These are phyloP conservation scores for Penicillium maclennaniae DNA, from an alignment of 495 filamentous ascomycete species.

Conservation along the genomic window DNA sequence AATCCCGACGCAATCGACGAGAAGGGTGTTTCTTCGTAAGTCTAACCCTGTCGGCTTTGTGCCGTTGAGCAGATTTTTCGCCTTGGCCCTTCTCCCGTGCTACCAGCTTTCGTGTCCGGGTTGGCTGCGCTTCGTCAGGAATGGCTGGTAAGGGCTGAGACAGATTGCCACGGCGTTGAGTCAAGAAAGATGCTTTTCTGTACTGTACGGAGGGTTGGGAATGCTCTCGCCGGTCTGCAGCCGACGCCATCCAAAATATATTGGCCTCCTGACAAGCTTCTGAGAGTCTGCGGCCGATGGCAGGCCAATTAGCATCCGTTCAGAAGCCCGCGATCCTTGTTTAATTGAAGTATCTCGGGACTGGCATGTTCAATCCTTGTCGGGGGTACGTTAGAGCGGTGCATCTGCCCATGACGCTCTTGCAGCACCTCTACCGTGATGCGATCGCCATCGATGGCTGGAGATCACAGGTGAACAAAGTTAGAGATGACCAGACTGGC, in stretches of 20 bases:
- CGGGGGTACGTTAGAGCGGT: not conserved
- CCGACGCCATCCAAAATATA: slow-evolving; percentile 17
- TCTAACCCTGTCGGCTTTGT: slow-evolving; percentile 16
- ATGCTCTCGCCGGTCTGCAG: slow-evolving; percentile 10
- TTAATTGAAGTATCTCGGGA: not conserved
- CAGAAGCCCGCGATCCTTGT: slow-evolving; percentile 2
- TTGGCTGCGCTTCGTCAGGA: slow-evolving; percentile 18
- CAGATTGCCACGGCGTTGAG: slow-evolving; percentile 4
- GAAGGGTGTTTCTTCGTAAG: slow-evolving; percentile 19
- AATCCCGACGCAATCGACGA: slow-evolving; percentile 10
- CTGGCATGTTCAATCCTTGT: not conserved
- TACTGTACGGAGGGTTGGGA: not conserved
- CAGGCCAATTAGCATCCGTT: not conserved
- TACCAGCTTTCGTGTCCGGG: slow-evolving; percentile 9
- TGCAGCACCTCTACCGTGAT: slow-evolving; percentile 6
- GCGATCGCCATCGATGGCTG: slow-evolving; percentile 9
- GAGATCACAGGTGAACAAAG: slow-evolving; percentile 14
- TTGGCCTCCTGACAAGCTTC: slow-evolving; percentile 10
- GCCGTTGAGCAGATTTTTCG: slow-evolving; percentile 17
- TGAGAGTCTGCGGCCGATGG: not conserved
- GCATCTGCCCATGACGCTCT: not conserved
- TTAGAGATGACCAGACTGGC: slow-evolving; percentile 11
- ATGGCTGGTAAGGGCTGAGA: slow-evolving; percentile 13
- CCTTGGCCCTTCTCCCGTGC: slow-evolving; percentile 13
- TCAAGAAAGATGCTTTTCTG: not conserved